Percentiles rank a stretch among this genome's conserved stretches.
These are phyloP conservation scores for Naganishia sp. DNA, from an alignment of 1,284 basidiomycete genomes.

Conservation along the genomic window DNA sequence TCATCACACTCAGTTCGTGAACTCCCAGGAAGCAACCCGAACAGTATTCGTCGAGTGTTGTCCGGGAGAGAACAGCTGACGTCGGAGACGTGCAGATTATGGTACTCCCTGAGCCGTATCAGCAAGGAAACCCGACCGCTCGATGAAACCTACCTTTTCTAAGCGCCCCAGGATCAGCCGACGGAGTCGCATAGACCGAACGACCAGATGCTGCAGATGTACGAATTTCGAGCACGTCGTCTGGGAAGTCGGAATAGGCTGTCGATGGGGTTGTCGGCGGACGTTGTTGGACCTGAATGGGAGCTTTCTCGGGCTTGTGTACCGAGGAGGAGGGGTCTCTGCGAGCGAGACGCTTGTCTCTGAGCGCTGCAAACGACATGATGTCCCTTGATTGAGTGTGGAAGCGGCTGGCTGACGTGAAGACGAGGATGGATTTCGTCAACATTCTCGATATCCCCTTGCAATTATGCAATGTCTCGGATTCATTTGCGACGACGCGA, in stretches of 20 bases:
- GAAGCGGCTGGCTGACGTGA: not conserved
- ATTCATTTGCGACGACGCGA: not conserved
- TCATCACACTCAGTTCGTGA: constrained; percentile 39
- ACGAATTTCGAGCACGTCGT: constrained; percentile 37
- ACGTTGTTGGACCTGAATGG: too few relatives aligned
- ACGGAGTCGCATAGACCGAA: constrained; percentile 40
- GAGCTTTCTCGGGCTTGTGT: not conserved
- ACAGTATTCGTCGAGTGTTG: constrained; percentile 64
- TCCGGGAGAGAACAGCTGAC: constrained; percentile 67
- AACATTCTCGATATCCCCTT: not conserved
- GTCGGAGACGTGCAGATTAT: constrained; percentile 64
- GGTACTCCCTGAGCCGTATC: constrained; percentile 56
- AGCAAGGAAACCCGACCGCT: not conserved
- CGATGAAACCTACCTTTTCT: constrained; percentile 12
- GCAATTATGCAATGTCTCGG: not conserved
- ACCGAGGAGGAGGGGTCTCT: not conserved
- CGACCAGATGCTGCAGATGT: constrained; percentile 36
- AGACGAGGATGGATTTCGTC: not conserved
- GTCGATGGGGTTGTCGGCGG: not conserved
- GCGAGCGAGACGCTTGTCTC: constrained; percentile 19
- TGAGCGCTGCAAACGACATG: constrained; percentile 33
- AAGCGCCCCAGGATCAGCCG: not conserved
- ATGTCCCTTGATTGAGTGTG: not conserved
- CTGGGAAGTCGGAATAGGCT: constrained; percentile 16
- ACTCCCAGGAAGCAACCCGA: constrained; percentile 62